Conservation (phyloP, 371 early-diverging fungal species). For the Rhizopus sp. region DNA sequence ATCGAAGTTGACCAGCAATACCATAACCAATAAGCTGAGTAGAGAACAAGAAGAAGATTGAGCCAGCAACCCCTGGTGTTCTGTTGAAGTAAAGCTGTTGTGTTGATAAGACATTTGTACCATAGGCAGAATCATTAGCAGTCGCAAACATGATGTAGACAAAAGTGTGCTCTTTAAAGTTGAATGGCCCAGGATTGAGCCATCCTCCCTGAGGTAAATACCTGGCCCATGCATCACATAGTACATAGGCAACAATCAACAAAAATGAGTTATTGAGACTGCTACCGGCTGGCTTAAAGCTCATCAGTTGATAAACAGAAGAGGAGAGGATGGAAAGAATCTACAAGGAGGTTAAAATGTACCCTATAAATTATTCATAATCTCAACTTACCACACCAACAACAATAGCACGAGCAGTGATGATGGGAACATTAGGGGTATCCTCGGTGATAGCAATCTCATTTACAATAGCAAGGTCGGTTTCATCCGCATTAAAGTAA, state of each 20-base stretch:
- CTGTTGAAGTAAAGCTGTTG: constrained; percentile 54
- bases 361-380: too few relatives aligned
- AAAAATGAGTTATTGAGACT: constrained; percentile 43
- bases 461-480: too few relatives aligned
- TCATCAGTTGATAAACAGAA: constrained; percentile 41
- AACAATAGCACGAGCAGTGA: too few relatives aligned
- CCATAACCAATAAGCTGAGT: constrained; percentile 84
- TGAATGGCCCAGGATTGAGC: constrained; percentile 51
- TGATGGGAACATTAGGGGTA: too few relatives aligned
- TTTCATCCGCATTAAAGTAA: too few relatives aligned
- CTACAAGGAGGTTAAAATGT: too few relatives aligned
- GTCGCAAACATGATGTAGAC: constrained; percentile 41
- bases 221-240: constrained; percentile 34
- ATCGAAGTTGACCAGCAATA: constrained; percentile 75
- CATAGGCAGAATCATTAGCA: constrained; percentile 41
- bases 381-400: too few relatives aligned
- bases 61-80: constrained; percentile 43
- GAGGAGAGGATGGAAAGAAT: constrained; percentile 5
- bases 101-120: constrained; percentile 54
- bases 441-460: too few relatives aligned
- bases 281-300: constrained; percentile 42
- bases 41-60: constrained; percentile 55
- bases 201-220: constrained; percentile 27
- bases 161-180: constrained; percentile 43
- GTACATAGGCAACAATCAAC: constrained; percentile 42